Evolutionary conservation across 768 basidiomycete species (phyloP).

Genomic region (Strobilomyces echinocephalus): DNA sequence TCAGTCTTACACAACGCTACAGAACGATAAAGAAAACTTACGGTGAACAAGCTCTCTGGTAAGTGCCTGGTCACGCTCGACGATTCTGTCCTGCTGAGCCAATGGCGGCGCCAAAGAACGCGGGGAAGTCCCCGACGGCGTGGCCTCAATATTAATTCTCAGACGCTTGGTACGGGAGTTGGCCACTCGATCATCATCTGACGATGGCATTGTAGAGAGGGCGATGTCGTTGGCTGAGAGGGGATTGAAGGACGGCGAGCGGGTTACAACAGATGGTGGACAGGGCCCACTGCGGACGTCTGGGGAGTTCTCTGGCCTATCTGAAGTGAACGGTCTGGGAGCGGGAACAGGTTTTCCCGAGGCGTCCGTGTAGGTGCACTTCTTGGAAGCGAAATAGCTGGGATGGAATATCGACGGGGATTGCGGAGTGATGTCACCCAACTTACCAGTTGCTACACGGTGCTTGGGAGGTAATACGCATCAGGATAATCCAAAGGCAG

Average conservation of each 20-base stretch:
- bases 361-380: conserved; percentile 76
- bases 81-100: conserved; percentile 37
- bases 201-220: conserved; percentile 17
- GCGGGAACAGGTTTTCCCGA: conserved; percentile 78
- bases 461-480: conserved; percentile 36
- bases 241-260: conserved; percentile 15
- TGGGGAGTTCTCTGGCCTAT: conserved; percentile 27
- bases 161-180: conserved; percentile 49
- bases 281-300: conserved; percentile 22
- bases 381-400: conserved; percentile 78
- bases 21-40: conserved; percentile 32
- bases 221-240: conserved; percentile 12
- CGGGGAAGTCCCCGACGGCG: conserved; percentile 25
- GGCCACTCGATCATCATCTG: conserved; percentile 39
- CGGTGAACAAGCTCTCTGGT: conserved; percentile 73
- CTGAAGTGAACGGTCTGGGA: conserved; percentile 48
- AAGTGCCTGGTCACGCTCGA: conserved; percentile 54
- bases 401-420: conserved; percentile 4
- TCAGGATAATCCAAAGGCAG: conserved; percentile 4
- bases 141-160: conserved; percentile 37
- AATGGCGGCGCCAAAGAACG: conserved; percentile 35
- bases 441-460: conserved; percentile 78
- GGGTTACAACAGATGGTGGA: conserved; percentile 9
- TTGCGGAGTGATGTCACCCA: not conserved
- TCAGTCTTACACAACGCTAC: not conserved